Evolutionary conservation across 2,329 filamentous ascomycete species (phyloP), one percentile per base, ranked within the genome.

Genomic region (Aspergillus ustus): DNA sequence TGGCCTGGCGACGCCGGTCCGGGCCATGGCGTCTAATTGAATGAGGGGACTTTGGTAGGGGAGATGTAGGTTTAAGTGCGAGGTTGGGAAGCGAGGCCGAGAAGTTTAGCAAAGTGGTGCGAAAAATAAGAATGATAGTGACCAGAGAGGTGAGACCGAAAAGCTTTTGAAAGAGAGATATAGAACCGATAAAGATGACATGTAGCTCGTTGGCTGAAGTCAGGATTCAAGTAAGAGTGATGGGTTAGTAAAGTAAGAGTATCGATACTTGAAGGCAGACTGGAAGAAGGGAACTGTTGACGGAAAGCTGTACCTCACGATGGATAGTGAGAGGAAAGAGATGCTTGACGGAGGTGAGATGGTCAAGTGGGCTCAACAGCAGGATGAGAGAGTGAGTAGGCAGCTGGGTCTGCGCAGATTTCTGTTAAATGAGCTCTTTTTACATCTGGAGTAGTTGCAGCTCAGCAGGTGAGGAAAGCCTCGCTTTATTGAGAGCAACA

Each of bases 1-100:
- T 1, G 74, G 71, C 28, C 74, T 57, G 2, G 29, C 25, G 6
- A 8, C 5, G 19, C 2, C 2, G 9, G 17, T 15, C 20, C 28
- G 48, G 44, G 6, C 15, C 54, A 57, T 57, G 22, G 43, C 40
- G 44, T 6, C 2, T 13, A 40, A 13, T 9, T 11, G 19, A 9
- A 7, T 5, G 43, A 1, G 22, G 2, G 43, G n/a, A n/a, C n/a
- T 2, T 17, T 40, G 4, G 13, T 5, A 29, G 3, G 31, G 7
- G 3, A 40, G 34, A 40, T 15, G 34, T 40, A 11, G 34, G 11
- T 15, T 40, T 4, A 15, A 40, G 2, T 15, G 34, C 6, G 34
- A 13, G 2, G 13, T 13, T 25, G 25, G 25, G 25, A 25, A 34
- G 31, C 31, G 31, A 34, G 5, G 7, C 31, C 31, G 31, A 34